Evolutionary conservation across 78 protist species (phyloP), one percentile per base, ranked within the genome.

Genomic region (Dictyostelium intermedium): DNA sequence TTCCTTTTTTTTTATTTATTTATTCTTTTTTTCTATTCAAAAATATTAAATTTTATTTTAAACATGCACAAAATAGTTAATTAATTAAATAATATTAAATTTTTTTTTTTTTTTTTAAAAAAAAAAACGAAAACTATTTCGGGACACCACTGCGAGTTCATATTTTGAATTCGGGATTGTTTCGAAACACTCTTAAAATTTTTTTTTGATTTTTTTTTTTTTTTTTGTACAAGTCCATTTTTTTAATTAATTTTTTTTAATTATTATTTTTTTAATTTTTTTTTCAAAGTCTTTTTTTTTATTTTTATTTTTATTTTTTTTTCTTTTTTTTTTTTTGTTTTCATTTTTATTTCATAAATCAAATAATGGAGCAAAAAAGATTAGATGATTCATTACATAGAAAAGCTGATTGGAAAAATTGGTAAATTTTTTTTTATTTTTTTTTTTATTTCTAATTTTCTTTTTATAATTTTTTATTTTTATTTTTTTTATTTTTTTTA

Each of bases 371-470:
- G 34, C 20, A 53, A 81, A 25, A 87, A 43, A 76, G 92, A 78
- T 78, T 87, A 30, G 16, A 53, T 18, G 85, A 87, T 78, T 87
- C 92, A 34, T 23, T 78, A 14, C 10, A 27, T 16, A 87, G 92
- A 87, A 50, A 87, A 13, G 27, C 92, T 2, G 92, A 87, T 78
- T 87, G 92, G 92, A 87, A 87, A 39, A 34, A 76, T 34, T 87
- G 92, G 92, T 85, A 85, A 18, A 3, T 25, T 66, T 47, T 25
- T 34, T 27, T 60, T 18, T 50, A 16, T 50, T 37, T 69, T 14
- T 20, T 20, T 47, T 72, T 66, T 70, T 16, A 41, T 83, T 43
- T 5, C n/a, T n/a, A n/a, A n/a, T n/a, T n/a, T n/a, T n/a, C n/a
- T n/a, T n/a, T n/a, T n/a, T n/a, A n/a, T n/a, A n/a, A n/a, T 14